Base-by-base conservation (phyloP, 169 alveolate genomes). In the Toxoplasma gondii region DNA sequence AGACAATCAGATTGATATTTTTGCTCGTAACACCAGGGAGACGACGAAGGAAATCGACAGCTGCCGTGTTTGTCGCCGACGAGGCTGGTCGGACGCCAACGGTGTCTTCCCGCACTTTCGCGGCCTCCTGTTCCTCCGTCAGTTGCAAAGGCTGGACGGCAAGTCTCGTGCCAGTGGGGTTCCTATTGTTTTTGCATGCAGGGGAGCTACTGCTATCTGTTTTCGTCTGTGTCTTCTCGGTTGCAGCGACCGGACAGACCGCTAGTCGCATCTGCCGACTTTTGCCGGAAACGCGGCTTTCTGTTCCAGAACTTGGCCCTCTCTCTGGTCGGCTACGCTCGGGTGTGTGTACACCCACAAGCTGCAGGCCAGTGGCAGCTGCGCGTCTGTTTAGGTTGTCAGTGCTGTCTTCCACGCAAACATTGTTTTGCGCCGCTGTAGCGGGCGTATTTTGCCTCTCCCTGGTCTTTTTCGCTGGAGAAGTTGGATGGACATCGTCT, bases 1-100 rank as follows among this genome's bases (percentile, higher is more conserved):
- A 88, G 39, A 88, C 92, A 39, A 58, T 67, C 36, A 88, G 53
- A 38, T 88, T 58, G 81, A 88, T 58, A 38, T 88, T 88, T 12
- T 53, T 29, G 49, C 54, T 45, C 22, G 93, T 91, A 2, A 91
- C 83, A 39, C 93, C 93, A 17, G 93, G 93, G 38, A 91, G 88
- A 5, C 69, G 54, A 24, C 93, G 41, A 45, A 91, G 88, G 2
- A 91, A 34, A 31, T 91, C 93, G 44, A 91, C 93, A 7, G 93
- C 93, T 22, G 69, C 93, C 22, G 49, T 1, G 88, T 91, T 91
- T 16, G 88, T 45, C 27, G 93, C 93, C 17, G 92, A 44, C 36
- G 92, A 12, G 38, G 92, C 92, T 7, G 83, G 81, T n/a, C 64
- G 92, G 2, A 88, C 7, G 58, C 39, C 45, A 12, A 44, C 24